Base-by-base conservation (phyloP, 768 basidiomycete genomes). In the Lentinula raphanica region DNA sequence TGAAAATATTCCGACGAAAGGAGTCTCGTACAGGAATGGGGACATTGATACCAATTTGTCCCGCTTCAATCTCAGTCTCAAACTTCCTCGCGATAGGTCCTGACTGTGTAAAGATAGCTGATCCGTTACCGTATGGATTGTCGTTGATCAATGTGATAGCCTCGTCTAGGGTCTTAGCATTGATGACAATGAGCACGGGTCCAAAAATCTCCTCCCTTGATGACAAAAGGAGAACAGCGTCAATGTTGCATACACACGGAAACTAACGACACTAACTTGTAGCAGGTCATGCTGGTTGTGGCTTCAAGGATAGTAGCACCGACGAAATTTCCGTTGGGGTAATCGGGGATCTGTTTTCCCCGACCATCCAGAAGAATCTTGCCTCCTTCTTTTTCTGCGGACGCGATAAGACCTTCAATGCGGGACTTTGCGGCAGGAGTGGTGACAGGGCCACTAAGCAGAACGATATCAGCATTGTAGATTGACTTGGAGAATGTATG, bases 1-100 rank as follows among this genome's bases (percentile, higher is more conserved):
- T 11, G 9, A n/a, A 21, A n/a, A n/a, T n/a, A n/a, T n/a, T n/a
- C 28, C n/a, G 36, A 45, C 29, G 27, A 51, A 29, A 11, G 79
- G 79, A 29, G 89, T n/a, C 74, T 45, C 96, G 96, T 4, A 99
- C 96, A 13, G 94, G 91, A 50, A 93, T 93, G 3, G 91, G 90
- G 7, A 94, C 88, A 68, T 95, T 98, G 70, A 98, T 85, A 42
- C 96, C 96, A 66, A 99, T 83, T 72, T 92, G 94, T 25, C 94
- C 94, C 54, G 93, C 86, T 62, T 98, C 91, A 54, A 95, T 86
- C 49, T 86, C 80, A 9, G 76, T 78, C 73, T 98, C 96, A 61
- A 97, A 99, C 71, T 89, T 92, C 56, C 96, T 85, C 13, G 94
- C 95, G 9, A 93, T 93, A 35, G 96, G 92, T 17, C 96, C 97